phyloP scores from a whole-genome alignment of 306 rosid genomes.

The Sophora flavescens region DNA sequence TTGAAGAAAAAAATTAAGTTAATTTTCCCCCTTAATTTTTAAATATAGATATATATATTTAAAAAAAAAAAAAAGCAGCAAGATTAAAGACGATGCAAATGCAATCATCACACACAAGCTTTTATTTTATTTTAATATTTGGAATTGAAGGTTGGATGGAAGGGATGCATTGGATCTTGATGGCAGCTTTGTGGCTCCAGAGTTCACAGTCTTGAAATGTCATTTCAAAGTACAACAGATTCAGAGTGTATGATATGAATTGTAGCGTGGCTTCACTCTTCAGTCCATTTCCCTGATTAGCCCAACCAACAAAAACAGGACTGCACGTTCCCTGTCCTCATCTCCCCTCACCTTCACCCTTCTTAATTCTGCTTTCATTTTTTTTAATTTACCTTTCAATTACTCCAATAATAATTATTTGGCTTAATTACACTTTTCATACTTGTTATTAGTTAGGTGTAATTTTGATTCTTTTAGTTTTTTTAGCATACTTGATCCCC shows the following conservation, averaged over 20 bases:
- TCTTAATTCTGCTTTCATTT: not conserved
- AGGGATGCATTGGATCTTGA: slow-evolving; percentile 57
- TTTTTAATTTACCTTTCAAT: too few relatives aligned
- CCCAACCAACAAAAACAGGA: slow-evolving; percentile 51
- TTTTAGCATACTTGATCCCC: too few relatives aligned
- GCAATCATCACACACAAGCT: slow-evolving; percentile 33
- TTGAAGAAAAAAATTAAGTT: not conserved
- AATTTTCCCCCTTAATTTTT: not conserved
- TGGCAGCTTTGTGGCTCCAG: slow-evolving; percentile 55
- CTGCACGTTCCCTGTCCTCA: slow-evolving; percentile 47
- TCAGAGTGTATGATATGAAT: slow-evolving; percentile 47
- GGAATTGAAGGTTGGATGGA: slow-evolving; percentile 31
- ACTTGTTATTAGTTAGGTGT: too few relatives aligned
- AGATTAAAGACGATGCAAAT: not conserved
- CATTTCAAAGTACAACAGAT: slow-evolving; percentile 65
- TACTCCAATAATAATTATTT: too few relatives aligned
- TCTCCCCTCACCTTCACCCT: not conserved
- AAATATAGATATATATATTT: not conserved
- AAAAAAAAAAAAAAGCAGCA: not conserved
- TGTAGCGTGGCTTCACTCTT: slow-evolving; percentile 52
- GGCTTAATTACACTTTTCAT: too few relatives aligned
- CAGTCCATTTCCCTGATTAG: slow-evolving; percentile 35
- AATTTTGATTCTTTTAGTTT: too few relatives aligned
- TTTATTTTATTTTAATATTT: not conserved
- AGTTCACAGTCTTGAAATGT: slow-evolving; percentile 55